Evolutionary conservation across 2,329 filamentous ascomycete genomes (phyloP).

Genomic region (Cladosporium sphaerospermum): DNA sequence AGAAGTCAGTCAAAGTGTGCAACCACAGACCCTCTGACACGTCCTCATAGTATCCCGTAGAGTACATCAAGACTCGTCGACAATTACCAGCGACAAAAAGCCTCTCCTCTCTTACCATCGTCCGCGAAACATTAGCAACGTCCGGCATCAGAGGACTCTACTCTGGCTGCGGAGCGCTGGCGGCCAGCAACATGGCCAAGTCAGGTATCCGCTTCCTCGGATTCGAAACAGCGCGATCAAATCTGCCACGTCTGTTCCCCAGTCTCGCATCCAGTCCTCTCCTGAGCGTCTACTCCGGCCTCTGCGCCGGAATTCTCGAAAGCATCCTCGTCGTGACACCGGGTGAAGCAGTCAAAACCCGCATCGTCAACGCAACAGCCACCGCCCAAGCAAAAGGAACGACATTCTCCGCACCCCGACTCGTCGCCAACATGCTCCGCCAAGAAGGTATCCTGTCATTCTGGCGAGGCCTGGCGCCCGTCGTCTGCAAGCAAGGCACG

Average conservation of each 20-base stretch:
- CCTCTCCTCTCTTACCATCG: slow-evolving; percentile 7
- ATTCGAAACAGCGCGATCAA: slow-evolving; percentile 17
- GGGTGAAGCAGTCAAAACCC: slow-evolving; percentile 26
- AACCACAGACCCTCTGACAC: not conserved
- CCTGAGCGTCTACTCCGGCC: slow-evolving; percentile 21
- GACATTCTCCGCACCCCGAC: slow-evolving; percentile 1
- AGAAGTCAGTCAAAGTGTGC: too few relatives aligned
- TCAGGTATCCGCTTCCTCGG: slow-evolving; percentile 23
- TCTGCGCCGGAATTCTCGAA: slow-evolving; percentile 21
- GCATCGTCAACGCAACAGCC: slow-evolving; percentile 22
- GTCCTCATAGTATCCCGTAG: slow-evolving; percentile 7
- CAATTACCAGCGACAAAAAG: slow-evolving; percentile 5
- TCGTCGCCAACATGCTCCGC: slow-evolving; percentile 8
- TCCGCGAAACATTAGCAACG: slow-evolving; percentile 3
- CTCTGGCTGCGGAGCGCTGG: slow-evolving; percentile 6
- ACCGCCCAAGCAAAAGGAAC: slow-evolving; percentile 6
- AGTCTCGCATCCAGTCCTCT: slow-evolving; percentile 12
- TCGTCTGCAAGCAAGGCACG: slow-evolving; percentile 21
- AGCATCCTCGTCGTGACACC: slow-evolving; percentile 24
- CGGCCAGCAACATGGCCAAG: slow-evolving; percentile 9
- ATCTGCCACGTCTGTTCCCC: slow-evolving; percentile 12
- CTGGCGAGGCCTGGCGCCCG: slow-evolving; percentile 18
- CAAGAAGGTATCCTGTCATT: slow-evolving; percentile 15
- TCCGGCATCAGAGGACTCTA: slow-evolving; percentile 7
- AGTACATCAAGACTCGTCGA: slow-evolving; percentile 14